A percentile compares a stretch with the other conserved stretches of the same genome.
phyloP scores from a whole-genome alignment of 768 basidiomycete species.

The Boletus pseudo-olivaceus region DNA sequence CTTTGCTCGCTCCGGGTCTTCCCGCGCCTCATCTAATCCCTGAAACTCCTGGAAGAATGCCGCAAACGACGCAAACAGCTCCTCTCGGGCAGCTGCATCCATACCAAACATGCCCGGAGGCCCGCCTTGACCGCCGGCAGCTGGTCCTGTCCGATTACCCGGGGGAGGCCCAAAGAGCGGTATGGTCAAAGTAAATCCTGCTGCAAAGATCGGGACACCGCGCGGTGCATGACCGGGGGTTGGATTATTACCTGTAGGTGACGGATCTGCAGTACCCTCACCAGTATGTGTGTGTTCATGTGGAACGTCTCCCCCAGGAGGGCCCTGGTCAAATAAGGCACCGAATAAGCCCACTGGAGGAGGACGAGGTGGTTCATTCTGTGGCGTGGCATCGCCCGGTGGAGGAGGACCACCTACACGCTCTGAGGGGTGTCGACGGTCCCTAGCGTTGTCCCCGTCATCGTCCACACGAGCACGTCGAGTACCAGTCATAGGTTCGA shows the following conservation, averaged over 20 bases:
- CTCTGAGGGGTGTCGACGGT: slow-evolving; percentile 63
- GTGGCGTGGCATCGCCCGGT: slow-evolving; percentile 20
- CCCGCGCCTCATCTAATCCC: slow-evolving; percentile 37
- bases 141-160: slow-evolving; percentile 8
- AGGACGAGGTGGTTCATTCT: slow-evolving; percentile 14
- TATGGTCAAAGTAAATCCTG: slow-evolving; percentile 36
- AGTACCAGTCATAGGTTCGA: slow-evolving; percentile 33
- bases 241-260: slow-evolving; percentile 21
- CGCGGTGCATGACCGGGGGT: slow-evolving; percentile 18
- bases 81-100: slow-evolving; percentile 21
- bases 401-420: slow-evolving; percentile 38
- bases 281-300: slow-evolving; percentile 26
- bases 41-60: slow-evolving; percentile 29
- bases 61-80: slow-evolving; percentile 25
- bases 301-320: slow-evolving; percentile 12
- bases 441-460: slow-evolving; percentile 57
- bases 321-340: slow-evolving; percentile 24
- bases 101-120: slow-evolving; percentile 9
- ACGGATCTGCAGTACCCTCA: slow-evolving; percentile 23
- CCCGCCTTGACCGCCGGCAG: slow-evolving; percentile 3
- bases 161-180: slow-evolving; percentile 28
- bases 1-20: slow-evolving; percentile 67
- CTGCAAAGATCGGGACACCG: slow-evolving; percentile 23
- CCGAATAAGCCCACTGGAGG: slow-evolving; percentile 24
- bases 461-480: slow-evolving; percentile 60